Base-by-base conservation (phyloP, 306 rosid genomes). In the Cicer bijugum region DNA sequence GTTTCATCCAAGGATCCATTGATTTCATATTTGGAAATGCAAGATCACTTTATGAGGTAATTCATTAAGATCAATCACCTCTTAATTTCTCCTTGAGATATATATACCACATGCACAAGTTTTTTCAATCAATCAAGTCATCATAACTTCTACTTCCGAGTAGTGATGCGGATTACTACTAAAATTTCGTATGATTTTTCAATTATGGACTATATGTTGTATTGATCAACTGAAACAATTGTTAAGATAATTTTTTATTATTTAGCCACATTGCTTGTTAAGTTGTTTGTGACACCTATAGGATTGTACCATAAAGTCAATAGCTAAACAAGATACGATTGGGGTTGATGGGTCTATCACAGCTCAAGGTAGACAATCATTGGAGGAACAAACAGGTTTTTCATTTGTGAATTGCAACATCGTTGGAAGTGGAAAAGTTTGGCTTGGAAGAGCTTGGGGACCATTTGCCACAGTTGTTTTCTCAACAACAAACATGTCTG, bases 391-490 rank as follows among this genome's bases (percentile, higher is more conserved):
- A 71, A 89, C 74, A 12, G 96, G 98, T 2, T 93, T 85, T 84
- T 88, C 97, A 0, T 90, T 93, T 75, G 87, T 93, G 83, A 90
- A 90, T 52, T 93, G 98, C 45, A 85, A 63, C 77, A 84, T 93
- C 60, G 35, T 6, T 61, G 98, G 98, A 10, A 86, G 74, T 43
- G 97, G 98, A 11, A 87, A 73, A 74, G 90, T 89, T 50, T 93
- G 93, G 97, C 97, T 90, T 15, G 96, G 97, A 7, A 77, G 98
- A 83, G 96, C 98, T 1, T 90, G 97, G 98, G 90, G 97, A 20
- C 0, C 84, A 11, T 88, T 9, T 51, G 90, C 97, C 43, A 81
- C 90, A 4, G 96, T 86, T 0, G 78, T 93, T 35, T 89, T 91
- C 79, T 86, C 88, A 4, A 81, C 4, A 15, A 88, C 97, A 0